Base-by-base conservation (phyloP, 345 rosid species). In the Syzygium aromaticum region DNA sequence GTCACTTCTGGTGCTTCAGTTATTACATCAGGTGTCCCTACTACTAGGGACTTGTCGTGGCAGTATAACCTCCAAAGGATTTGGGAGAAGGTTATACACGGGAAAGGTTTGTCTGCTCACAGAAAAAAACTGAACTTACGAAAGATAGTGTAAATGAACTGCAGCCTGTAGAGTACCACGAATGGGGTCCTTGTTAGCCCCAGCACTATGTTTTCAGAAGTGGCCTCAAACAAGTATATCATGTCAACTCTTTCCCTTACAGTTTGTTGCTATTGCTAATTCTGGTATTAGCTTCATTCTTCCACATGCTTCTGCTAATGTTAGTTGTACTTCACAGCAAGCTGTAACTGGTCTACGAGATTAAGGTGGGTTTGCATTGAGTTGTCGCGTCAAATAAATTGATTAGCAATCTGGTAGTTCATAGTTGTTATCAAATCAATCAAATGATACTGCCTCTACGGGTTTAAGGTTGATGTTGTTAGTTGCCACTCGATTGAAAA, bases 21-120 rank as follows among this genome's bases (percentile, higher is more conserved):
- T 11, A 90, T 94, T 87, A 93, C 94, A 85, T 89, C 89, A 77
- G 91, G 91, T 89, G 64, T 90, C 83, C 84, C 88, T 85, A 88
- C 88, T 86, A 88, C 87, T 86, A 92, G 85, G 88, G 95, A 94
- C 88, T 91, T 96, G 87, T 91, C 95, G 73, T 97, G 98, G 99
- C 99, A 97, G 89, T 92, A 91, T 85, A 91, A 85, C 85, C 92
- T 97, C 87, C 98, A 96, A 85, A 94, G 92, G 87, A 85, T 93
- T 51, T 97, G 98, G 98, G 98, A 96, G 91, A 92, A 88, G 90
- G 90, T 92, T 86, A 82, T 92, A 80, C 95, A 92, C 85, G 98
- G 96, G 86, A 89, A 90, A 85, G 96, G 97, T 95, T 91, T 54
- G 28, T 54, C 52, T 80, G 21, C 80, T 73, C 4, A 1, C 78